A percentile compares a stretch with the other conserved stretches of the same genome.
Conservation (phyloP, 495 filamentous ascomycete genomes). For the Penicillium soppii region DNA sequence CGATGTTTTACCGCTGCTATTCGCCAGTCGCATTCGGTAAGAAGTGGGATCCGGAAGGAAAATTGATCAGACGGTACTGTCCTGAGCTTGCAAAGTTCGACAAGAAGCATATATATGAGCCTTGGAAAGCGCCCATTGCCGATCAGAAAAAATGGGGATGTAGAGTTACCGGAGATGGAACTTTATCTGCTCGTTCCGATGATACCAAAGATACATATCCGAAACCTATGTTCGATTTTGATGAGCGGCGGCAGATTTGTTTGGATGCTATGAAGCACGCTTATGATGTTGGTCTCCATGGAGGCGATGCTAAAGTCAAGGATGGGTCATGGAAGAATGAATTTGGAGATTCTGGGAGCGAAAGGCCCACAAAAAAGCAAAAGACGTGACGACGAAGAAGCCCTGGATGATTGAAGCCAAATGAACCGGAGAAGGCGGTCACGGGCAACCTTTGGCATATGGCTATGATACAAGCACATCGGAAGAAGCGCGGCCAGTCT, state of each 20-base stretch:
- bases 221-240: constrained; percentile 72
- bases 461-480: no score
- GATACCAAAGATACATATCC: constrained; percentile 50
- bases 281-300: constrained; percentile 60
- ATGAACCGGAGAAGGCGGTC: no score
- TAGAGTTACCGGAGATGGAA: constrained; percentile 53
- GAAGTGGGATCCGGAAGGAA: constrained; percentile 64
- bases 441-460: no score
- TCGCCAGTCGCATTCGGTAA: constrained; percentile 63
- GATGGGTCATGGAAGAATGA: constrained; percentile 61
- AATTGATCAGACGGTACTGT: constrained; percentile 57
- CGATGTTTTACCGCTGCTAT: constrained; percentile 66
- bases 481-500: no score
- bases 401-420: no score
- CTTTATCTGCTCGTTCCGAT: constrained; percentile 26
- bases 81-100: constrained; percentile 59
- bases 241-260: constrained; percentile 55
- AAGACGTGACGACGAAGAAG: constrained; percentile 10
- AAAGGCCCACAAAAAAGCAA: constrained; percentile 20
- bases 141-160: constrained; percentile 62
- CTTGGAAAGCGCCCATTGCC: constrained; percentile 62
- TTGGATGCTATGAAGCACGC: constrained; percentile 64
- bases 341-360: constrained; percentile 34
- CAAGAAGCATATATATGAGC: constrained; percentile 72
- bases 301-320: constrained; percentile 55